phyloP scores from a whole-genome alignment of 495 filamentous ascomycete genomes.

The Clohesyomyces aquaticus region DNA sequence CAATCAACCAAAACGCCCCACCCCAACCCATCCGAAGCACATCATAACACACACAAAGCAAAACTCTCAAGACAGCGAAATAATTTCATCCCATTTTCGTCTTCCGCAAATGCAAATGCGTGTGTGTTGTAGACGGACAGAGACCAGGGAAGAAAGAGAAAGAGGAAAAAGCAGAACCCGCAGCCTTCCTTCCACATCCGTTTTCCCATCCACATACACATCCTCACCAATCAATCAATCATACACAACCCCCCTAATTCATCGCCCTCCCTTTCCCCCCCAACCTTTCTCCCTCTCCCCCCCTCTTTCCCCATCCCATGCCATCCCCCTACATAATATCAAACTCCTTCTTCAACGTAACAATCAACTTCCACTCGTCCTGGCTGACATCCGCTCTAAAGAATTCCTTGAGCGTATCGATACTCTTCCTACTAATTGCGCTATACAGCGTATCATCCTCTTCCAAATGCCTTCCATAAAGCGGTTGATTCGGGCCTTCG shows the following conservation, averaged over 20 bases:
- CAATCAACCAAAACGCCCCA: no score
- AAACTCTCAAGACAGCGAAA: no score
- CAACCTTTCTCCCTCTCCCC: constrained; percentile 1
- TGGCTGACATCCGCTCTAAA: constrained; percentile 87
- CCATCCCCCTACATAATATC: constrained; percentile 64
- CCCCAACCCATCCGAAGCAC: no score
- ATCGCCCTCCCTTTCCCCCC: not conserved
- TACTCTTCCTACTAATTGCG: constrained; percentile 80
- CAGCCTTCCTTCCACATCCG: no score
- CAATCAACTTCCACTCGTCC: constrained; percentile 91
- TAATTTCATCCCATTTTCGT: no score
- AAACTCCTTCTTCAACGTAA: constrained; percentile 92
- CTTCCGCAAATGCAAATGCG: no score
- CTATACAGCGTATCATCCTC: constrained; percentile 90
- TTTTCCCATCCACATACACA: no score
- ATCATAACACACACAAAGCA: no score
- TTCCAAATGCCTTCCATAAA: constrained; percentile 94
- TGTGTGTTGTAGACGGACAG: no score
- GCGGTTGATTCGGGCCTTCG: constrained; percentile 90
- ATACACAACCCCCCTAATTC: constrained; percentile 1
- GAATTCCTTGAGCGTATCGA: constrained; percentile 95
- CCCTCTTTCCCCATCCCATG: not conserved
- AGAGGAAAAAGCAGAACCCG: no score
- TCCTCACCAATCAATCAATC: constrained; percentile 5
- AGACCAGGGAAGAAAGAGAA: no score